phyloP scores from a whole-genome alignment of 306 rosid genomes.

The Canavalia gladiata region DNA sequence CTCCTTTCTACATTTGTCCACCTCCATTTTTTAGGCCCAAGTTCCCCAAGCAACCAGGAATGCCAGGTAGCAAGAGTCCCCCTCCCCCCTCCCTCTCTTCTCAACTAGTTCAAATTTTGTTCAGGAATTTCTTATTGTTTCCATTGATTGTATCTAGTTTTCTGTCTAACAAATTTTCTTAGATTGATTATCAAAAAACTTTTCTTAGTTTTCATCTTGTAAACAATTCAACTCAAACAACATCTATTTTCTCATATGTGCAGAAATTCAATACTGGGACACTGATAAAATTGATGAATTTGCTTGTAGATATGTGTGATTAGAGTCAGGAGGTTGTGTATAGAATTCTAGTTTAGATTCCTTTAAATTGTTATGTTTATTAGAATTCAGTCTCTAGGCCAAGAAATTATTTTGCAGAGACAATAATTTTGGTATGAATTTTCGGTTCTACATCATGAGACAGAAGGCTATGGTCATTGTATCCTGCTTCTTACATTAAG shows the following conservation, averaged over 20 bases:
- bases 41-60: conserved; percentile 93
- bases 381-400: background rate
- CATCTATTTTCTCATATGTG: background rate
- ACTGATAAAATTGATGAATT: background rate
- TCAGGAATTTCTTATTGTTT: conserved; percentile 3
- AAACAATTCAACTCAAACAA: background rate
- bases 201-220: background rate
- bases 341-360: background rate
- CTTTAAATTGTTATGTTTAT: conserved; percentile 1
- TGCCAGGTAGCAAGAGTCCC: conserved; percentile 75
- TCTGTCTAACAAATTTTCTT: background rate
- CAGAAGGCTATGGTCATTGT: conserved; percentile 4
- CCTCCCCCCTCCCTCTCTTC: background rate
- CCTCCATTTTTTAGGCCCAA: conserved; percentile 98
- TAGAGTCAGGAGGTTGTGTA: background rate
- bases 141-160: background rate
- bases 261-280: background rate
- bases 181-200: background rate
- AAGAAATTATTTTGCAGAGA: background rate
- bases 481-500: background rate
- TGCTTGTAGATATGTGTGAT: conserved; percentile 5
- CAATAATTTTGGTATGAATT: conserved; percentile 5
- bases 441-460: background rate
- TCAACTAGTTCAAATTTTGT: background rate
- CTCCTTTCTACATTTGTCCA: conserved; percentile 97